A percentile compares a stretch with the other conserved stretches of the same genome.
phyloP scores from a whole-genome alignment of 768 basidiomycete genomes.

The Pulveroboletus sp. region DNA sequence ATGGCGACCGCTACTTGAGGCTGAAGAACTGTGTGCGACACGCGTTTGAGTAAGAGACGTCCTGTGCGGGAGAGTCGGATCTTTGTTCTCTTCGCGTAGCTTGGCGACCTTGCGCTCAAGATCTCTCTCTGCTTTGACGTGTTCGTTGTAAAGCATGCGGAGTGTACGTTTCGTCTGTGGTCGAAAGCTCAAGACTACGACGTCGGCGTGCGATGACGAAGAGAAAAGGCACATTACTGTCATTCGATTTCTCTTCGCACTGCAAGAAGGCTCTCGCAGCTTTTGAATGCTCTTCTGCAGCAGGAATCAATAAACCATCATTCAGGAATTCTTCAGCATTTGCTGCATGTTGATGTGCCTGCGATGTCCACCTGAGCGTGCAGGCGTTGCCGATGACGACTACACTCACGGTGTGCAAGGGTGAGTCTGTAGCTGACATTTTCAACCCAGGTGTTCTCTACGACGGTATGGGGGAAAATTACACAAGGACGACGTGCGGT shows the following conservation, averaged over 20 bases:
- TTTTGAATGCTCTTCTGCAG: conserved; percentile 68
- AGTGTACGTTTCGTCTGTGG: conserved; percentile 72
- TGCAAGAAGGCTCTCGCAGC: conserved; percentile 73
- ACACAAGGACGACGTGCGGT: background rate
- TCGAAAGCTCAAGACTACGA: conserved; percentile 5
- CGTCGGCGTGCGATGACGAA: background rate
- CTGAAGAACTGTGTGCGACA: conserved; percentile 22
- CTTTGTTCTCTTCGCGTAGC: conserved; percentile 70
- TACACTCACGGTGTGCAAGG: conserved; percentile 46
- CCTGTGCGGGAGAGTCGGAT: conserved; percentile 70
- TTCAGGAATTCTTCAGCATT: conserved; percentile 70
- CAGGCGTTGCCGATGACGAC: background rate
- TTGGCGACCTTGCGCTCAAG: conserved; percentile 68
- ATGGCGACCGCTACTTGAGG: conserved; percentile 11
- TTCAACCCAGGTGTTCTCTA: background rate
- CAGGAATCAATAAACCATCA: conserved; percentile 65
- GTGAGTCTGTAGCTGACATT: conserved; percentile 40
- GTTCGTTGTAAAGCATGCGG: conserved; percentile 70
- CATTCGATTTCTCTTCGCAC: conserved; percentile 67
- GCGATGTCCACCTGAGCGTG: conserved; percentile 8
- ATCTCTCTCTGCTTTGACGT: conserved; percentile 65
- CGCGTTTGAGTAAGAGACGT: conserved; percentile 21
- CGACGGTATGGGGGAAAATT: background rate
- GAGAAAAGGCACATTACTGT: conserved; percentile 55
- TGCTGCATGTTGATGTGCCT: conserved; percentile 82